Percentiles rank a stretch among this genome's conserved stretches.
These are phyloP conservation scores for Neophaeococcomyces aloes DNA, from an alignment of 2,329 filamentous ascomycete species.

Conservation along the genomic window DNA sequence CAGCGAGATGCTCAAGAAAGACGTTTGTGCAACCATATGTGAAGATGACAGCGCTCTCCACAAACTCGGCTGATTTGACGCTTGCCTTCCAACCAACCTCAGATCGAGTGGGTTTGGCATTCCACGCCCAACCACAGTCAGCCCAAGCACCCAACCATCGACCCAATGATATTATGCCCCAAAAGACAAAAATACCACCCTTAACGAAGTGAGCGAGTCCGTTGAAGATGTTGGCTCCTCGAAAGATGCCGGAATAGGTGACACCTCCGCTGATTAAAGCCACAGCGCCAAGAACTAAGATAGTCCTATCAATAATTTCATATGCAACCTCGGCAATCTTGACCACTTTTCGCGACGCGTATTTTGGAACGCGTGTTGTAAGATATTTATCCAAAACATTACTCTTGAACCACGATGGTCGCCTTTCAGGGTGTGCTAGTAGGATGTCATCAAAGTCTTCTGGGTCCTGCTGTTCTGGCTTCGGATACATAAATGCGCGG, in stretches of 20 bases:
- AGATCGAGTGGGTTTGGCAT: slow-evolving; percentile 56
- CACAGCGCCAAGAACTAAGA: slow-evolving; percentile 68
- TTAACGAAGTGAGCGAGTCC: slow-evolving; percentile 91
- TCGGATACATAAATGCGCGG: slow-evolving; percentile 36
- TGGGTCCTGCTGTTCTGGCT: slow-evolving; percentile 27
- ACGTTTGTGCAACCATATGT: slow-evolving; percentile 82
- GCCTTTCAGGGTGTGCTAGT: slow-evolving; percentile 22
- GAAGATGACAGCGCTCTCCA: slow-evolving; percentile 82
- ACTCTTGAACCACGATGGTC: slow-evolving; percentile 30
- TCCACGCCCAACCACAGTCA: slow-evolving; percentile 93
- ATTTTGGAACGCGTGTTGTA: slow-evolving; percentile 42
- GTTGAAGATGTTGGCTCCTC: slow-evolving; percentile 61
- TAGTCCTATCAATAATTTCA: slow-evolving; percentile 60
- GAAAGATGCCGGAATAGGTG: slow-evolving; percentile 73
- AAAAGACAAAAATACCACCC: slow-evolving; percentile 89
- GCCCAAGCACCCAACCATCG: slow-evolving; percentile 86
- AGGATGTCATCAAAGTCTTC: slow-evolving; percentile 39
- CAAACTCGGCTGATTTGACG: slow-evolving; percentile 71
- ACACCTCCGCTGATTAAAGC: slow-evolving; percentile 61
- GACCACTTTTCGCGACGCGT: slow-evolving; percentile 46
- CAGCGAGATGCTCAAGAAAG: slow-evolving; percentile 78
- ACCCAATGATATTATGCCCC: slow-evolving; percentile 74
- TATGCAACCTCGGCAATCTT: slow-evolving; percentile 51
- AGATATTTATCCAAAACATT: slow-evolving; percentile 42
- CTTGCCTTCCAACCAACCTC: slow-evolving; percentile 50